Evolutionary conservation across 192 early-diverging fungal genomes (phyloP), one percentile per base, ranked within the genome.

Genomic region (Coemansia sp.): DNA sequence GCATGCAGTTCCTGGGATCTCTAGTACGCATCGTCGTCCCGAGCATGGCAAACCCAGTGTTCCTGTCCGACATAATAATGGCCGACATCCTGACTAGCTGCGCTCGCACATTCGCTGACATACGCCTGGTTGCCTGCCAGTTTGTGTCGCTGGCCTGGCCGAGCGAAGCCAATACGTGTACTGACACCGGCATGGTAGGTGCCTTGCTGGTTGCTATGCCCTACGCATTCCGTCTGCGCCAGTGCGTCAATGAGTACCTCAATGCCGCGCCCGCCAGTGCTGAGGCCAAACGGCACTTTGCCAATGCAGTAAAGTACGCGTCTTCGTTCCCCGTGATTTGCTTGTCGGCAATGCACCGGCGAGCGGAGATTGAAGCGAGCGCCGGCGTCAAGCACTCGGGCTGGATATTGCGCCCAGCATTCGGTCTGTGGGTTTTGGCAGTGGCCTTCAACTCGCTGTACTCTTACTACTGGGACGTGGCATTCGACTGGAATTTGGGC

Each of bases 71-170:
- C 69, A 87, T 96, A 31, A 90, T 99, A 39, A 80, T 99, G 60
- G 95, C 96, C 1, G 97, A 99, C 88, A 93, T 98, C 34, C 73
- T 99, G 80, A 98, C 96, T 0, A 95, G 93, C 64, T 97, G 94
- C 78, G 92, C 96, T 3, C 88, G 92, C 53, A 92, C 96, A 20
- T 85, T 97, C 65, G 93, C 94, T 12, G 97, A 98, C 74, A 68
- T 95, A 13, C 64, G 62, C 20, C 36, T 77, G 12, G 88, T 93
- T 0, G 79, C 80, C 16, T 89, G 91, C 50, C 87, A 92, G 72
- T 84, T 86, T 47, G 64, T n/a, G 60, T 62, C 62, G 4, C 13
- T 91, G 65, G 75, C 91, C 39, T 77, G 74, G 72, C 68, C 64
- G 24, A 52, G 29, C 49, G 63, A 40, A 22, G 29, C n/a, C 40